Percentiles rank a stretch among this genome's conserved stretches.
Evolutionary conservation across 106 monocot species (phyloP).

Genomic region (Apostasia shenzhenica): DNA sequence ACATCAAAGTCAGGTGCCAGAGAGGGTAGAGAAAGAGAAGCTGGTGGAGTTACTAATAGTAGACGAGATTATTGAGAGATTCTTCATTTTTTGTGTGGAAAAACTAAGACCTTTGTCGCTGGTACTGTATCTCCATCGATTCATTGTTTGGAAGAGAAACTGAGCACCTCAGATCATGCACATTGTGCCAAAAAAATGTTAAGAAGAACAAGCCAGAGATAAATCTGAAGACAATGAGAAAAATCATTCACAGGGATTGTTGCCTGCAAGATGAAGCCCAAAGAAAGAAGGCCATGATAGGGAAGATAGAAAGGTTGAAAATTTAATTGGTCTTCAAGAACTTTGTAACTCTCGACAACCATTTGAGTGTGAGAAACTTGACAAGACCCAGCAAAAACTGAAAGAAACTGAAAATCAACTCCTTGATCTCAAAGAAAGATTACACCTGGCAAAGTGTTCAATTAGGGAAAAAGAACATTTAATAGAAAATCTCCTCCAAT

Average conservation of each 20-base stretch:
- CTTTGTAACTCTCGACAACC: constrained; percentile 77
- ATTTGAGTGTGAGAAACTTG: constrained; percentile 67
- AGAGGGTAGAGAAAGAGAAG: constrained; percentile 98
- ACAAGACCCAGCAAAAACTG: constrained; percentile 79
- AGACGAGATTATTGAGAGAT: constrained; percentile 93
- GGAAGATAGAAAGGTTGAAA: constrained; percentile 80
- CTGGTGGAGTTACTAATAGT: constrained; percentile 95
- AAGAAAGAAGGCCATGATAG: constrained; percentile 92
- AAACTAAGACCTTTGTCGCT: constrained; percentile 98
- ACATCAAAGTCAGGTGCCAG: constrained; percentile 93
- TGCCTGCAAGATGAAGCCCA: constrained; percentile 90
- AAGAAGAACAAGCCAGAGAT: constrained; percentile 89
- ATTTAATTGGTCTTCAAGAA: constrained; percentile 77
- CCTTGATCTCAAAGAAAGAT: constrained; percentile 82
- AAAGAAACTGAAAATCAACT: constrained; percentile 59
- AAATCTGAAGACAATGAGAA: constrained; percentile 99
- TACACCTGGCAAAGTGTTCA: constrained; percentile 62
- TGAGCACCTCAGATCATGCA: constrained; percentile 95
- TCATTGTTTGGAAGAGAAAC: constrained; percentile 91
- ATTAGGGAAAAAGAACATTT: constrained; percentile 93
- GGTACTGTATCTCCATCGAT: constrained; percentile 90
- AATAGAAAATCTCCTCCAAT: constrained; percentile 75
- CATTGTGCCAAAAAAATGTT: constrained; percentile 91
- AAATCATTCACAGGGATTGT: constrained; percentile 85
- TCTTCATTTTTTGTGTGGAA: constrained; percentile 69